Evolutionary conservation across 208 protist genomes (phyloP).

Genomic region (Wallacemonas sp.): DNA sequence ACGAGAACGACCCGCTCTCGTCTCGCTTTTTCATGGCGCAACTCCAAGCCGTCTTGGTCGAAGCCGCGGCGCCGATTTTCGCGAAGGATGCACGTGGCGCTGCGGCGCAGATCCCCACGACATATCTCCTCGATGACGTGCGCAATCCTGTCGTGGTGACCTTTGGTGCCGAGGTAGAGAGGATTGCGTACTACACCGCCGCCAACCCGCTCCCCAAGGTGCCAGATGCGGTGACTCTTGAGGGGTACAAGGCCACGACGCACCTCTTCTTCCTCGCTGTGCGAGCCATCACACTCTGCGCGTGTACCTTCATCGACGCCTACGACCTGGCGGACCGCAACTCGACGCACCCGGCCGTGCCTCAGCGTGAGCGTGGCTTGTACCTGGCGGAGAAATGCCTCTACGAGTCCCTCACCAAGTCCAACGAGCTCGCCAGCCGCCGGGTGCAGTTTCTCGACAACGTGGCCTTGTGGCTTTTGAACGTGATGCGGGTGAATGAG

Average conservation of each 20-base stretch:
- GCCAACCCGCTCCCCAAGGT: constrained; percentile 54
- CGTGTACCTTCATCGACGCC: constrained; percentile 57
- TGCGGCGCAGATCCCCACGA: constrained; percentile 36
- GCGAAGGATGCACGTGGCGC: constrained; percentile 11
- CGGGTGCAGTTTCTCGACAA: constrained; percentile 73
- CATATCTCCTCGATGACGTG: constrained; percentile 57
- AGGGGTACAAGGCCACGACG: constrained; percentile 60
- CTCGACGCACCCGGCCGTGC: constrained; percentile 42
- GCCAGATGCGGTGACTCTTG: constrained; percentile 5
- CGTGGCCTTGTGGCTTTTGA: constrained; percentile 77
- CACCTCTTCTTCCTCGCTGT: constrained; percentile 86
- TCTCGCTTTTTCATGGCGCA: constrained; percentile 83
- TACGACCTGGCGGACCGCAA: constrained; percentile 59
- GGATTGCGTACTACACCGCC: constrained; percentile 66
- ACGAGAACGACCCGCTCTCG: constrained; percentile 65
- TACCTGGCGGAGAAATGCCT: constrained; percentile 56
- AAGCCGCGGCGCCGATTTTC: constrained; percentile 73
- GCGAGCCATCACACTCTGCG: constrained; percentile 53
- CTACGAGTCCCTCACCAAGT: constrained; percentile 62
- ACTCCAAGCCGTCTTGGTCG: constrained; percentile 72
- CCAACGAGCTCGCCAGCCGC: constrained; percentile 32
- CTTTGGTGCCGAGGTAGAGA: constrained; percentile 62
- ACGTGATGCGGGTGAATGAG: constrained; percentile 54
- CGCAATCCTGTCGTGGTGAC: constrained; percentile 48
- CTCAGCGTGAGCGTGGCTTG: constrained; percentile 42